These are phyloP conservation scores for Jamesozyma piceae DNA, from an alignment of 805 yeast genomes.

Conservation along the genomic window DNA sequence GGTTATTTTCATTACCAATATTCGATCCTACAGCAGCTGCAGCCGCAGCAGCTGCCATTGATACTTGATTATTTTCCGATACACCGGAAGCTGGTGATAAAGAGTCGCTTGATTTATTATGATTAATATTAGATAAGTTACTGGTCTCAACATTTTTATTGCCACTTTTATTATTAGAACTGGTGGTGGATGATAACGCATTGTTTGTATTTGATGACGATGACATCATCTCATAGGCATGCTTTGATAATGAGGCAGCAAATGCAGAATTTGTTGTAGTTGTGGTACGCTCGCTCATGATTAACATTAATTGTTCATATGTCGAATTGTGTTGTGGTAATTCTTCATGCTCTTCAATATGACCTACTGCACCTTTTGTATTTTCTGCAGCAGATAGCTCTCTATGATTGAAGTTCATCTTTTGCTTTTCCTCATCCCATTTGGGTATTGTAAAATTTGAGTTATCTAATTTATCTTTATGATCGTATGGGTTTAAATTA, in stretches of 20 bases:
- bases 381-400: conserved; percentile 31
- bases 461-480: conserved; percentile 31
- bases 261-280: conserved; percentile 34
- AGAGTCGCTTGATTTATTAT: conserved; percentile 5
- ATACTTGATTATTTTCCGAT: conserved; percentile 20
- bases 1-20: conserved; percentile 35
- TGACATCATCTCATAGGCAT: conserved; percentile 16
- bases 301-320: conserved; percentile 83
- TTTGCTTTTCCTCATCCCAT: conserved; percentile 29
- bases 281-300: conserved; percentile 42
- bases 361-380: conserved; percentile 36
- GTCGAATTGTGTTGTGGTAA: conserved; percentile 69
- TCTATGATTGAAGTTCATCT: conserved; percentile 33
- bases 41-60: conserved; percentile 31
- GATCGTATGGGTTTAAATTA: conserved; percentile 56
- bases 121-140: neutral
- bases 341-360: conserved; percentile 54
- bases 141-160: neutral
- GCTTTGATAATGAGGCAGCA: conserved; percentile 29
- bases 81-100: conserved; percentile 12
- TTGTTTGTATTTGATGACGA: conserved; percentile 1
- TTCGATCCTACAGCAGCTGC: conserved; percentile 33
- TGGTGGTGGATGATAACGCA: neutral
- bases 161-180: conserved; percentile 4
- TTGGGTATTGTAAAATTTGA: conserved; percentile 37